phyloP scores from a whole-genome alignment of 2,329 filamentous ascomycete genomes.

The Aspergillus novoparasiticus region DNA sequence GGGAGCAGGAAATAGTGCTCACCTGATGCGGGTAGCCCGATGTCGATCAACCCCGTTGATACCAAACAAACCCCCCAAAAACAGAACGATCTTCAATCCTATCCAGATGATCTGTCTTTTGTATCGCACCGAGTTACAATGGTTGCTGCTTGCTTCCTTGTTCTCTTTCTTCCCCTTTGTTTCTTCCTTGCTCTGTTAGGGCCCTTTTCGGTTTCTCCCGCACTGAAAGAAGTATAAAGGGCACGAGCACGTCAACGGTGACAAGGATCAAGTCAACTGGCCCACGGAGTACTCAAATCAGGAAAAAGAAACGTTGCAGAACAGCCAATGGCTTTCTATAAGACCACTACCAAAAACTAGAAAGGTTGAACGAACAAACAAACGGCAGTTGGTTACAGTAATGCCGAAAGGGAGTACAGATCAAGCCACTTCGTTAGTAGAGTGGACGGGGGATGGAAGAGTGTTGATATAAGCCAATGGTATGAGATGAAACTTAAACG shows the following conservation, averaged over 20 bases:
- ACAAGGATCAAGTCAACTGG: neutral
- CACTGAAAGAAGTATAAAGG: conserved; percentile 1
- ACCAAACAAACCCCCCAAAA: neutral
- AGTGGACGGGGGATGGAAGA: conserved; percentile 8
- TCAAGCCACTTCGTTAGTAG: conserved; percentile 4
- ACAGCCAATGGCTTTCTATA: conserved; percentile 14
- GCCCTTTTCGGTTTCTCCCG: neutral
- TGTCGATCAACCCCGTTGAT: conserved; percentile 16
- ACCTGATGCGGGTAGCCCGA: conserved; percentile 23
- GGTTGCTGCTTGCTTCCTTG: neutral
- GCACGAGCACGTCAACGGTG: neutral
- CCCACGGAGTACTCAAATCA: neutral
- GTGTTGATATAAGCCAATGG: conserved; percentile 9
- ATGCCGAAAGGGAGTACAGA: conserved; percentile 10
- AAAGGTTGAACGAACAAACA: conserved; percentile 11
- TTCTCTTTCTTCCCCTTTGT: neutral
- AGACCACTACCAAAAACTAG: conserved; percentile 1
- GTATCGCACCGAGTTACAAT: conserved; percentile 1
- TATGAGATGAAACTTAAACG: neutral
- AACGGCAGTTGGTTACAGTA: conserved; percentile 11
- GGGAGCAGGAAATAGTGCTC: conserved; percentile 20
- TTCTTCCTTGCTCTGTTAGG: neutral
- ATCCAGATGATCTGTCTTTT: neutral
- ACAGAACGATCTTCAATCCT: neutral
- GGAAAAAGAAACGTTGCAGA: neutral